A percentile compares a stretch with the other conserved stretches of the same genome.
Conservation (phyloP, 2,329 filamentous ascomycete species). For the Aspergillus neotritici region DNA sequence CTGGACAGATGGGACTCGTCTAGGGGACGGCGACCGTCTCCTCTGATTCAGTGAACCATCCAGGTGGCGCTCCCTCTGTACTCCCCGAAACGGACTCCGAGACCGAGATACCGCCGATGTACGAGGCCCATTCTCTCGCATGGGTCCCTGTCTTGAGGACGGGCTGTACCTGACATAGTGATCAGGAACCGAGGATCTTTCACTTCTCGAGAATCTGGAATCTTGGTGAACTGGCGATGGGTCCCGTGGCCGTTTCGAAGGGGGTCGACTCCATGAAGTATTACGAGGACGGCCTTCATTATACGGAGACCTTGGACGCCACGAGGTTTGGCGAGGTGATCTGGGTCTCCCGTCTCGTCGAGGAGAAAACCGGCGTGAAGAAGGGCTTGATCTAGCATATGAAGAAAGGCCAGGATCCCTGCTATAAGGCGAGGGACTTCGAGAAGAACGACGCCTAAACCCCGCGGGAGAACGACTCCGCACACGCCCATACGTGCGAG, state of each 20-base stretch:
- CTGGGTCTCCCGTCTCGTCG: constrained; percentile 35
- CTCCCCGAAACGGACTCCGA: constrained; percentile 49
- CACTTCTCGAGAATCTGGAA: constrained; percentile 29
- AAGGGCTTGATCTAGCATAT: constrained; percentile 32
- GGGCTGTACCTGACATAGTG: constrained; percentile 37
- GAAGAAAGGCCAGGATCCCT: constrained; percentile 31
- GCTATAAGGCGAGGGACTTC: constrained; percentile 36
- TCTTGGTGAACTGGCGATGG: constrained; percentile 31
- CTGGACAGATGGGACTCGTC: constrained; percentile 39
- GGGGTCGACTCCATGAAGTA: constrained; percentile 27
- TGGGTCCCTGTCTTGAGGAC: constrained; percentile 36
- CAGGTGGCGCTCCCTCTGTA: constrained; percentile 44
- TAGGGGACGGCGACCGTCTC: constrained; percentile 51
- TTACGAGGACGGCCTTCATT: constrained; percentile 27
- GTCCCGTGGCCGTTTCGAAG: constrained; percentile 33
- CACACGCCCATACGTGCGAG: constrained; percentile 29
- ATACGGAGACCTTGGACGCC: constrained; percentile 39
- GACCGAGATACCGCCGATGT: constrained; percentile 43
- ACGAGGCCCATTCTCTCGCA: constrained; percentile 29
- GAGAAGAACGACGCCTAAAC: constrained; percentile 40
- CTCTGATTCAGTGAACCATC: constrained; percentile 45
- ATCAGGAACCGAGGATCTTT: constrained; percentile 26
- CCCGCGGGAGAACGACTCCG: constrained; percentile 40
- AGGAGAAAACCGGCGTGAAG: constrained; percentile 38
- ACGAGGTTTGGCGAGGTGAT: constrained; percentile 31